A percentile compares a stretch with the other conserved stretches of the same genome.
Conservation (phyloP, 257 asterid species). For the Cordia subcordata region DNA sequence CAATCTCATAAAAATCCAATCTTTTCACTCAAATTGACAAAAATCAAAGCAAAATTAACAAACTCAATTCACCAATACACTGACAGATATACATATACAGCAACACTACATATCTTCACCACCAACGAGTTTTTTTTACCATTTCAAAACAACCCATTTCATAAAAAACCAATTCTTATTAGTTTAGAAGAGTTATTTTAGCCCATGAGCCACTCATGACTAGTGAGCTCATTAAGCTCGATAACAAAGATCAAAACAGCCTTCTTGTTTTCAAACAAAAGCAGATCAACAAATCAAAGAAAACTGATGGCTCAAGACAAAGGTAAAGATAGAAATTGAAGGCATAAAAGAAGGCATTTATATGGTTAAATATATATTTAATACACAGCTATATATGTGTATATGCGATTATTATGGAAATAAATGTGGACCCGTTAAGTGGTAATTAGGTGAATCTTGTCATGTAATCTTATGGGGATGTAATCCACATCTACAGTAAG, state of each 20-base stretch:
- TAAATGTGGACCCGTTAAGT: too few relatives aligned
- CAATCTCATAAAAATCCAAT: background rate
- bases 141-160: background rate
- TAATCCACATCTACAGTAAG: too few relatives aligned
- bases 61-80: background rate
- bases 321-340: background rate
- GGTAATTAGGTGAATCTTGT: too few relatives aligned
- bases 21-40: too few relatives aligned
- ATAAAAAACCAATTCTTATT: slow-evolving; percentile 34
- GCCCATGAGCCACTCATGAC: background rate
- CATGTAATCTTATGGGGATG: too few relatives aligned
- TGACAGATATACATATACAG: too few relatives aligned
- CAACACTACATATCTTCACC: too few relatives aligned
- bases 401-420: background rate
- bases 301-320: too few relatives aligned
- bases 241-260: background rate
- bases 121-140: background rate
- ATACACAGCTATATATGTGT: background rate
- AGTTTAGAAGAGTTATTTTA: too few relatives aligned
- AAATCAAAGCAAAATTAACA: too few relatives aligned
- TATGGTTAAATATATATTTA: background rate
- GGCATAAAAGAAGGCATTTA: background rate
- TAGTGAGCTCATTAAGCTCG: background rate
- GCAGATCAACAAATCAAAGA: background rate
- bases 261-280: background rate